Conservation (phyloP, 2,329 filamentous ascomycete species). For the Ampelomyces quisqualis region DNA sequence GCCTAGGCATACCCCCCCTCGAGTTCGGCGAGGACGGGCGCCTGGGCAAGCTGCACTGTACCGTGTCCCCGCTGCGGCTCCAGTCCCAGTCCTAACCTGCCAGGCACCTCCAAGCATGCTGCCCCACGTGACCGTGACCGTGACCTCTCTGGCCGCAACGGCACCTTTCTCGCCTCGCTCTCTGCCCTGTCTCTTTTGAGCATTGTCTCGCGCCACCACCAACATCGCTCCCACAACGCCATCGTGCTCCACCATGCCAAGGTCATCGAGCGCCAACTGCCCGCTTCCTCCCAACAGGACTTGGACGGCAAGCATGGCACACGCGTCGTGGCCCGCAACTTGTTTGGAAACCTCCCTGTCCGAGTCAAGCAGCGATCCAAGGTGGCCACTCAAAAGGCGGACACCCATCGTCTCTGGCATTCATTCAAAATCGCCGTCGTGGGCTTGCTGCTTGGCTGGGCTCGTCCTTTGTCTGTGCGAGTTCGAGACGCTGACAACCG, state of each 20-base stretch:
- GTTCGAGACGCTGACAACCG: slow-evolving; percentile 56
- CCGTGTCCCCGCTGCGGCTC: no score
- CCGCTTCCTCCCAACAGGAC: slow-evolving; percentile 60
- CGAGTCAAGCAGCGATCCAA: slow-evolving; percentile 76
- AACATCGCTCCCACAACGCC: slow-evolving; percentile 62
- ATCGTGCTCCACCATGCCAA: slow-evolving; percentile 70
- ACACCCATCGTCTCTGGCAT: slow-evolving; percentile 66
- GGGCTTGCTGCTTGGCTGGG: slow-evolving; percentile 71
- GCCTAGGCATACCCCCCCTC: slow-evolving; percentile 68
- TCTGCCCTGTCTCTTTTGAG: slow-evolving; percentile 73
- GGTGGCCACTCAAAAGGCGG: slow-evolving; percentile 50
- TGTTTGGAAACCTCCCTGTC: slow-evolving; percentile 90
- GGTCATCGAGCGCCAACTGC: slow-evolving; percentile 63
- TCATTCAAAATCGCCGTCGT: slow-evolving; percentile 60
- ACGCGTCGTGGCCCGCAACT: slow-evolving; percentile 69
- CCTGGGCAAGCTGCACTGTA: slow-evolving; percentile 72
- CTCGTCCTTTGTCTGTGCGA: slow-evolving; percentile 56
- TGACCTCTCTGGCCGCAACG: slow-evolving; percentile 56
- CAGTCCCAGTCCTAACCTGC: no score
- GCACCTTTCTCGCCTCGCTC: slow-evolving; percentile 75
- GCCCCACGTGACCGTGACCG: no score
- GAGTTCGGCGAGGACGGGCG: slow-evolving; percentile 74
- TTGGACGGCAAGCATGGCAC: slow-evolving; percentile 67
- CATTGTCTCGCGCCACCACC: slow-evolving; percentile 69
- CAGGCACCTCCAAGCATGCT: slow-evolving; percentile 82